Percentiles rank a stretch among this genome's conserved stretches.
These are phyloP conservation scores for Tuber magnatum DNA, from an alignment of 495 filamentous ascomycete species.

Conservation along the genomic window DNA sequence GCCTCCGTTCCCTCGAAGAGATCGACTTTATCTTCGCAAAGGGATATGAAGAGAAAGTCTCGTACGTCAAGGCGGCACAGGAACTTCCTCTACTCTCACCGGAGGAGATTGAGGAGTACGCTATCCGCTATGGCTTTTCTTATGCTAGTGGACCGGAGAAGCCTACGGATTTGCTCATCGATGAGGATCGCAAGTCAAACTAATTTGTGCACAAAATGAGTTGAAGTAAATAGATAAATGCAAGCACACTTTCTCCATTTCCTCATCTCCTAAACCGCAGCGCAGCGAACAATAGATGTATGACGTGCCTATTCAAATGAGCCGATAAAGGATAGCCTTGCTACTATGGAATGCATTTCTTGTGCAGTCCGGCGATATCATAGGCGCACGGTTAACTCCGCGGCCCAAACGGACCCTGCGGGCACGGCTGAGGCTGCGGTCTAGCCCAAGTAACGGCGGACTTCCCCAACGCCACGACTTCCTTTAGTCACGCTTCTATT, in stretches of 20 bases:
- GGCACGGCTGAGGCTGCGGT: not conserved
- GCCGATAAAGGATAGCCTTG: not conserved
- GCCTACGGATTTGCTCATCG: not conserved
- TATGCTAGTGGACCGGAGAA: conserved; percentile 37
- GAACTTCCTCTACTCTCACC: conserved; percentile 61
- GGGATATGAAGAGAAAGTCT: conserved; percentile 65
- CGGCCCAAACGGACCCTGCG: not conserved
- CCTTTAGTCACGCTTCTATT: too few species aligned
- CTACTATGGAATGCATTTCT: not conserved
- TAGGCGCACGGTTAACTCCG: not conserved
- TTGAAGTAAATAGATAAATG: not conserved
- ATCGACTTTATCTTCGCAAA: conserved; percentile 78
- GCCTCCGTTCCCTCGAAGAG: conserved; percentile 62
- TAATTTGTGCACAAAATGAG: not conserved
- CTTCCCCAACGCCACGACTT: too few species aligned
- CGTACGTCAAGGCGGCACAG: conserved; percentile 62
- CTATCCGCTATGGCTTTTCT: conserved; percentile 54
- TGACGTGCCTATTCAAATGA: not conserved
- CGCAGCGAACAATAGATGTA: not conserved
- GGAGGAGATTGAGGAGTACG: conserved; percentile 58
- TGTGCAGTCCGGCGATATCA: not conserved
- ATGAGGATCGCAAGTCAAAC: not conserved
- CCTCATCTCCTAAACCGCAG: not conserved
- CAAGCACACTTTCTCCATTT: not conserved
- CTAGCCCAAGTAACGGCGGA: not conserved